These are phyloP conservation scores for Cubamyces sp. DNA, from an alignment of 768 basidiomycete species.

Conservation along the genomic window DNA sequence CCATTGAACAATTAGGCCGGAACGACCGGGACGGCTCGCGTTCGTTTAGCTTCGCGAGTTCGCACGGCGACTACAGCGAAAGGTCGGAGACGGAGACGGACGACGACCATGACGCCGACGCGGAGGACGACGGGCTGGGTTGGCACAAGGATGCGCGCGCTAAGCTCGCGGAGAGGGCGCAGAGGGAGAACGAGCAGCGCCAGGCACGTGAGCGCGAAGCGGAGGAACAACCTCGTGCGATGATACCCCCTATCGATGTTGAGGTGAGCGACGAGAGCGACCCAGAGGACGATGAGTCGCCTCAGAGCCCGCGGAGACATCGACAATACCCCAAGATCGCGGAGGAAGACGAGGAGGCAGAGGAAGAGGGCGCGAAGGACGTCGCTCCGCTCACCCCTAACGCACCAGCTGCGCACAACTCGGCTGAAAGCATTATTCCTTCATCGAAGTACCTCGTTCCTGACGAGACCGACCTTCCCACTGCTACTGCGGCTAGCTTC, in stretches of 20 bases:
- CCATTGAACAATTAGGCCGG: constrained; percentile 83
- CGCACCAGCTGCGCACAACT: constrained; percentile 7
- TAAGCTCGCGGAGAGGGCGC: constrained; percentile 72
- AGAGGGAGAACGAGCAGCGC: constrained; percentile 62
- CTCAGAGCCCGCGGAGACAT: constrained; percentile 20
- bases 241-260: constrained; percentile 69
- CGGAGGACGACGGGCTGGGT: constrained; percentile 52
- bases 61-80: constrained; percentile 52
- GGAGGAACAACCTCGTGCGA: constrained; percentile 40
- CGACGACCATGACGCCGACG: constrained; percentile 56
- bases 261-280: constrained; percentile 84
- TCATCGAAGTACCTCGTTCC: constrained; percentile 40
- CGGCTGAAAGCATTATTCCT: constrained; percentile 31
- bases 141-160: constrained; percentile 70
- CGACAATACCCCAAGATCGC: constrained; percentile 60
- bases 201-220: constrained; percentile 52
- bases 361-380: constrained; percentile 25
- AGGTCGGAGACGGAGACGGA: constrained; percentile 52
- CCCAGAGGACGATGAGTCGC: constrained; percentile 52
- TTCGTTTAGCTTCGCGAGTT: constrained; percentile 80
- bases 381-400: neutral
- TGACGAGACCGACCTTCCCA: constrained; percentile 31
- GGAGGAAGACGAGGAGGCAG: constrained; percentile 71
- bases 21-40: constrained; percentile 58
- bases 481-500: constrained; percentile 36